These are phyloP conservation scores for Phialophora chinensis DNA, from an alignment of 2,329 filamentous ascomycete genomes.

Conservation along the genomic window DNA sequence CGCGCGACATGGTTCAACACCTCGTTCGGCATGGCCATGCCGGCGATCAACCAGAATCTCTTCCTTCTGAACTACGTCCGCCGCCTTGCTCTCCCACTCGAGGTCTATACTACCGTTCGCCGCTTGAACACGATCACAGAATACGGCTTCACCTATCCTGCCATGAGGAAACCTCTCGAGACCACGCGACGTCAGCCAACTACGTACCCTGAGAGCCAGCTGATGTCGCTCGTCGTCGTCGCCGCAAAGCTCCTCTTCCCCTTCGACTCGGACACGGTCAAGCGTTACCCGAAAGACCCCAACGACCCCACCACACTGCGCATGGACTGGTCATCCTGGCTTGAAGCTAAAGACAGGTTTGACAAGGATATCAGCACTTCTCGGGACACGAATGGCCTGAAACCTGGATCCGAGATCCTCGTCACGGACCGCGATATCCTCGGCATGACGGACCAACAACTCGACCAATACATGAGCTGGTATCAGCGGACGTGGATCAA, in stretches of 20 bases:
- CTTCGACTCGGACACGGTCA: slow-evolving; percentile 66
- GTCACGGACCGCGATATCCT: slow-evolving; percentile 68
- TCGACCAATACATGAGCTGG: slow-evolving; percentile 82
- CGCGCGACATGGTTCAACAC: slow-evolving; percentile 67
- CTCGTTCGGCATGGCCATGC: slow-evolving; percentile 74
- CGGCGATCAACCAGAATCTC: slow-evolving; percentile 72
- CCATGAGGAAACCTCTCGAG: slow-evolving; percentile 3
- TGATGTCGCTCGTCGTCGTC: slow-evolving; percentile 74
- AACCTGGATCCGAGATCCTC: slow-evolving; percentile 57
- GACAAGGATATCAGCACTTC: slow-evolving; percentile 8
- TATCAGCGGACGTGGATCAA: slow-evolving; percentile 70
- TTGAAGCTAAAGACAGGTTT: slow-evolving; percentile 51
- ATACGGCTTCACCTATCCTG: slow-evolving; percentile 64
- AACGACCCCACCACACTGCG: slow-evolving; percentile 64
- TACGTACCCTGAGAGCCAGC: slow-evolving; percentile 74
- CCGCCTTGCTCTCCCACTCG: slow-evolving; percentile 75
- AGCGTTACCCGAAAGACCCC: slow-evolving; percentile 57
- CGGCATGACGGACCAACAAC: slow-evolving; percentile 63
- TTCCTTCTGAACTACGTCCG: slow-evolving; percentile 73
- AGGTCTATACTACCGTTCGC: slow-evolving; percentile 66
- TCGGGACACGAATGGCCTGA: slow-evolving; percentile 13
- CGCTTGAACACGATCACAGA: slow-evolving; percentile 60
- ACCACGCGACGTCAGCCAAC: slow-evolving; percentile 49
- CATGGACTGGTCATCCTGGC: slow-evolving; percentile 78
- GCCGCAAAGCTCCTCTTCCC: slow-evolving; percentile 81